A percentile compares a stretch with the other conserved stretches of the same genome.
These are phyloP conservation scores for Emergomyces africanus DNA, from an alignment of 2,329 filamentous ascomycete species.

Conservation along the genomic window DNA sequence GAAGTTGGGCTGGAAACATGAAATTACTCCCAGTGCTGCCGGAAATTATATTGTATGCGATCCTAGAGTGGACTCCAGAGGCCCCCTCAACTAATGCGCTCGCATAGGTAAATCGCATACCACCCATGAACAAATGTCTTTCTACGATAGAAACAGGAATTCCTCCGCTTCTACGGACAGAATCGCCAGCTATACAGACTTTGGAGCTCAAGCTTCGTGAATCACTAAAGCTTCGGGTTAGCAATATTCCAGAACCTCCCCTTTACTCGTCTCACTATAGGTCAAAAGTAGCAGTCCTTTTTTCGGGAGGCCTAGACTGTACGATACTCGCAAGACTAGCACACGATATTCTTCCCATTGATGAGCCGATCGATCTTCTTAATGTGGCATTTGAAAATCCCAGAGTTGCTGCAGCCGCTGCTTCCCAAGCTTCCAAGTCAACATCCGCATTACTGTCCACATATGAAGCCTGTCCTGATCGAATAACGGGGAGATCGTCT, in stretches of 20 bases:
- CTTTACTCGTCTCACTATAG: slow-evolving; percentile 15
- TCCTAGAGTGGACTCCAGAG: background rate
- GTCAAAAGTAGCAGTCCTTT: slow-evolving; percentile 59
- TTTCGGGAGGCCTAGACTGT: slow-evolving; percentile 91
- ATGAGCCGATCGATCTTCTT: slow-evolving; percentile 68
- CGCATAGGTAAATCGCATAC: slow-evolving; percentile 22
- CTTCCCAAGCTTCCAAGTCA: slow-evolving; percentile 32
- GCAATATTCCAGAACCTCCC: slow-evolving; percentile 51
- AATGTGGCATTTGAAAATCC: slow-evolving; percentile 98
- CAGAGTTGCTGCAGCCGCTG: slow-evolving; percentile 41
- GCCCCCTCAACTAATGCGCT: background rate
- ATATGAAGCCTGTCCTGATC: slow-evolving; percentile 82
- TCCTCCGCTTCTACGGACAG: slow-evolving; percentile 19
- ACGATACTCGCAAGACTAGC: slow-evolving; percentile 70
- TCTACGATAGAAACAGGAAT: slow-evolving; percentile 20
- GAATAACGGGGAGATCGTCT: slow-evolving; percentile 70
- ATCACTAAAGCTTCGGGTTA: slow-evolving; percentile 52
- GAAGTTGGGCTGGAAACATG: slow-evolving; percentile 11
- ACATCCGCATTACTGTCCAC: slow-evolving; percentile 13
- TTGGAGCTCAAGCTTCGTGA: slow-evolving; percentile 44
- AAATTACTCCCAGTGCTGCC: background rate
- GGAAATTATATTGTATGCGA: slow-evolving; percentile 18
- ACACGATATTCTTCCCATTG: slow-evolving; percentile 58
- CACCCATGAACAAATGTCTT: slow-evolving; percentile 30
- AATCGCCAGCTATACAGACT: slow-evolving; percentile 40